phyloP scores from a whole-genome alignment of 2,329 filamentous ascomycete species.

The Talaromyces pinophilus region DNA sequence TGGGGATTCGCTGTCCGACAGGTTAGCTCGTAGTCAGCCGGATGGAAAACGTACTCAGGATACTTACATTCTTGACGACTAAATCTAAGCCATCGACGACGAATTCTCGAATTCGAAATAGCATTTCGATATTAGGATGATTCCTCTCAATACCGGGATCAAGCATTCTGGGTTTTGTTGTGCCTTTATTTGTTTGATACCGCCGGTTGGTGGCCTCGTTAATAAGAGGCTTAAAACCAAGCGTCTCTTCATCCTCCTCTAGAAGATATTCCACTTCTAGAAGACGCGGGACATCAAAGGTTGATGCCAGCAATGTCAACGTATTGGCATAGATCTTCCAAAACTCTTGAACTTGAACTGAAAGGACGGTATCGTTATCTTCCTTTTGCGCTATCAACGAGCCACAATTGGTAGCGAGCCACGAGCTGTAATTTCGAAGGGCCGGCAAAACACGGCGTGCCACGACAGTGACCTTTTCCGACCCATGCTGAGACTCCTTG shows the following conservation, averaged over 20 bases:
- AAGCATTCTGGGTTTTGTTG: slow-evolving; percentile 55
- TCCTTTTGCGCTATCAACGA: slow-evolving; percentile 55
- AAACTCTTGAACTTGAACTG: slow-evolving; percentile 60
- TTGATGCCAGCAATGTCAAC: slow-evolving; percentile 59
- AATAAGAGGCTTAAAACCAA: slow-evolving; percentile 65
- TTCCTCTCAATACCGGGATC: slow-evolving; percentile 55
- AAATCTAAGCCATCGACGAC: slow-evolving; percentile 62
- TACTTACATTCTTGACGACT: slow-evolving; percentile 50
- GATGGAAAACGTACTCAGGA: not conserved
- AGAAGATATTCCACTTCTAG: slow-evolving; percentile 63
- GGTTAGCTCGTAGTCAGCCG: slow-evolving; percentile 25
- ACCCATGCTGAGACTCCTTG: slow-evolving; percentile 39
- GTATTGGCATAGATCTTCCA: slow-evolving; percentile 68
- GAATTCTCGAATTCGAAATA: slow-evolving; percentile 65
- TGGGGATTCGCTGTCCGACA: slow-evolving; percentile 46
- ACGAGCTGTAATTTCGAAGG: slow-evolving; percentile 68
- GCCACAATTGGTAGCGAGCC: slow-evolving; percentile 60
- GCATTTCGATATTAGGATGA: slow-evolving; percentile 64
- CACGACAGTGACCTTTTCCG: slow-evolving; percentile 58
- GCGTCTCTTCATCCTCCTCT: slow-evolving; percentile 66
- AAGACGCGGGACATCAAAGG: slow-evolving; percentile 60
- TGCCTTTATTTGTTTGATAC: slow-evolving; percentile 50
- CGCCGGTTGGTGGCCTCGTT: slow-evolving; percentile 52
- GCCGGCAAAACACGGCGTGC: slow-evolving; percentile 64
- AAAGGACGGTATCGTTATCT: slow-evolving; percentile 55